Evolutionary conservation across 2,329 filamentous ascomycete species (phyloP), one percentile per base, ranked within the genome.

Genomic region (Ophiocordyceps camponoti-rufipedis): DNA sequence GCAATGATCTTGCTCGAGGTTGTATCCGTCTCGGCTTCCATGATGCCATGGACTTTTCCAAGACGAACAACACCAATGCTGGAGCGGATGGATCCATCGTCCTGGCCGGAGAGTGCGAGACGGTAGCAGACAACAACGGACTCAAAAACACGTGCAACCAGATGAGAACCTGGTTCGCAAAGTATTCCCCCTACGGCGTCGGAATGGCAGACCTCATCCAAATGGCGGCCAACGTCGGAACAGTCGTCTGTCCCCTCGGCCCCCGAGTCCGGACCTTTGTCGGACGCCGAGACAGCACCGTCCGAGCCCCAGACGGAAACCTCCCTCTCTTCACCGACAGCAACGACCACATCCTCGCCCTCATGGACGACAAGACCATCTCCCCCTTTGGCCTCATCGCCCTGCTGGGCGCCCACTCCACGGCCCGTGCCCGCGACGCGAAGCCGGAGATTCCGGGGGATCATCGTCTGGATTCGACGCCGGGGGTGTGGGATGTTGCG

Each of bases 281-380:
- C 41, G 72, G 72, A 39, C 66, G 72, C 42, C 58, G 54, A 31
- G 70, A 74, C 48, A 62, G 58, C 31, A 54, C 55, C 6, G 52
- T 53, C 7, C 56, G 61, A 2, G 60, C 64, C 0, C 64, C 66
- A 0, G 54, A 53, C 4, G 62, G 62, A 23, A 58, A 66, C 4
- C 58, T 75, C 1, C 71, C 72, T 0, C 56, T 59, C 16, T 55
- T 61, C 0, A 56, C 59, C 39, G 61, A 63, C 38, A 49, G 52
- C 11, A 66, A 67, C 13, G 63, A 67, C 28, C 59, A 59, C n/a
- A 58, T 73, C 18, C 61, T 73, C 46, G 52, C 58, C 9, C 56
- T 71, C 4, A 75, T 74, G 52, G 51, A 56, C 8, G 61, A 66
- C 48, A 75, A 75, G 56, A 72, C 70, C 10, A 70, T 76, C 54